These are phyloP conservation scores for Limonium bicolor DNA, from an alignment of 148 eudicot species.

Conservation along the genomic window DNA sequence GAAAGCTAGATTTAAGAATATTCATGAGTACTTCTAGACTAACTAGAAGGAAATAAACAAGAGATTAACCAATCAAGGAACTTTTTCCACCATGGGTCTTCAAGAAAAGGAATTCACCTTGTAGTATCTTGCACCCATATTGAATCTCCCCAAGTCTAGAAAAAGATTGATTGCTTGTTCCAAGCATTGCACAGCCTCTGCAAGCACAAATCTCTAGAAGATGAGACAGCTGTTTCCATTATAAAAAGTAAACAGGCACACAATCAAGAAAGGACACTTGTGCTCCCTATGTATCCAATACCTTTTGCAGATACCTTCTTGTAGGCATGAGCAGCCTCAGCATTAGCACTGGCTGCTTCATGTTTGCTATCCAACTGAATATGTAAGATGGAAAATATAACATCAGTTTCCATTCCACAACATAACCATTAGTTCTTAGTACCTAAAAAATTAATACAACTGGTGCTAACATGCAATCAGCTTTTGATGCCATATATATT, in stretches of 20 bases:
- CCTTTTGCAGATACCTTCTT: constrained; percentile 44
- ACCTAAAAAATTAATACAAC: too few relatives aligned
- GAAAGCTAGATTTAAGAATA: too few relatives aligned
- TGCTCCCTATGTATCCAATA: too few relatives aligned
- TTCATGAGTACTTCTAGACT: too few relatives aligned
- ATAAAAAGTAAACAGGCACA: too few relatives aligned
- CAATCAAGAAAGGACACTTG: too few relatives aligned
- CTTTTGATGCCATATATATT: too few relatives aligned
- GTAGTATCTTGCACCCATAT: constrained; percentile 78
- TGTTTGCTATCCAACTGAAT: constrained; percentile 52
- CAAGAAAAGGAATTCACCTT: constrained; percentile 37
- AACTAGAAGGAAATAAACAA: not conserved
- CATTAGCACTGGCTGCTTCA: constrained; percentile 59
- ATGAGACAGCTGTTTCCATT: too few relatives aligned
- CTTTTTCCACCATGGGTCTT: too few relatives aligned
- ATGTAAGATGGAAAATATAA: not conserved
- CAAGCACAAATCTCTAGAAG: not conserved
- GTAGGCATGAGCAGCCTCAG: constrained; percentile 58
- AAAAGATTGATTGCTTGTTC: constrained; percentile 50
- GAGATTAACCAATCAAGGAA: not conserved
- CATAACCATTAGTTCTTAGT: too few relatives aligned
- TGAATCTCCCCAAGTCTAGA: constrained; percentile 74
- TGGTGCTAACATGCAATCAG: too few relatives aligned
- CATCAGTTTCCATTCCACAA: not conserved
- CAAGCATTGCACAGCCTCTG: constrained; percentile 52